Conservation (phyloP, 2,329 filamentous ascomycete genomes). For the Diaporthe destruens region DNA sequence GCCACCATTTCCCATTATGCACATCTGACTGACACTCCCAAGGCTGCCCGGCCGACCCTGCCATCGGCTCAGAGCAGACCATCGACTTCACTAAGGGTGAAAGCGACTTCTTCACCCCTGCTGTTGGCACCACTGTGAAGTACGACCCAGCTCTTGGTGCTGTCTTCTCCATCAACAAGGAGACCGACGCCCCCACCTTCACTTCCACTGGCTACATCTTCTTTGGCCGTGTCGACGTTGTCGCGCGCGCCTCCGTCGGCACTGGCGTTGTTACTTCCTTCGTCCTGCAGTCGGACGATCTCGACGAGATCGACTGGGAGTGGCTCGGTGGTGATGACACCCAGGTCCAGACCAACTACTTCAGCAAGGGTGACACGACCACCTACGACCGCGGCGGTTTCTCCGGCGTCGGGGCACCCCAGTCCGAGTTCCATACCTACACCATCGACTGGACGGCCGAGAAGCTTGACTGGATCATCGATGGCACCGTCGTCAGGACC, state of each 20-base stretch:
- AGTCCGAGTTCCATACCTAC: slow-evolving; percentile 72
- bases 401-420: slow-evolving; percentile 68
- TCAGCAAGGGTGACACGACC: slow-evolving; percentile 79
- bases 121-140: slow-evolving; percentile 61
- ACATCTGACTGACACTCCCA: slow-evolving; percentile 46
- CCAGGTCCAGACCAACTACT: slow-evolving; percentile 90
- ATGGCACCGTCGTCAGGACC: slow-evolving; percentile 61
- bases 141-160: slow-evolving; percentile 64
- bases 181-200: slow-evolving; percentile 78
- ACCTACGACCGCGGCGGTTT: slow-evolving; percentile 77
- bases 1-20: neutral
- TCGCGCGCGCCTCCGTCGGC: slow-evolving; percentile 83
- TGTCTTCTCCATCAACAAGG: slow-evolving; percentile 75
- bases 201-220: slow-evolving; percentile 90
- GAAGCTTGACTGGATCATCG: slow-evolving; percentile 70
- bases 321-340: slow-evolving; percentile 83
- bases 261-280: slow-evolving; percentile 89
- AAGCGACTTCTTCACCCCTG: slow-evolving; percentile 66
- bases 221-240: slow-evolving; percentile 89
- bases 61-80: slow-evolving; percentile 72
- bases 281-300: slow-evolving; percentile 88
- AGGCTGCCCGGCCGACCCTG: slow-evolving; percentile 81
- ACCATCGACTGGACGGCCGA: slow-evolving; percentile 75
- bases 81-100: slow-evolving; percentile 84
- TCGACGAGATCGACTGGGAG: slow-evolving; percentile 98